These are phyloP conservation scores for Mycena rebaudengoi DNA, from an alignment of 768 basidiomycete species.

Conservation along the genomic window DNA sequence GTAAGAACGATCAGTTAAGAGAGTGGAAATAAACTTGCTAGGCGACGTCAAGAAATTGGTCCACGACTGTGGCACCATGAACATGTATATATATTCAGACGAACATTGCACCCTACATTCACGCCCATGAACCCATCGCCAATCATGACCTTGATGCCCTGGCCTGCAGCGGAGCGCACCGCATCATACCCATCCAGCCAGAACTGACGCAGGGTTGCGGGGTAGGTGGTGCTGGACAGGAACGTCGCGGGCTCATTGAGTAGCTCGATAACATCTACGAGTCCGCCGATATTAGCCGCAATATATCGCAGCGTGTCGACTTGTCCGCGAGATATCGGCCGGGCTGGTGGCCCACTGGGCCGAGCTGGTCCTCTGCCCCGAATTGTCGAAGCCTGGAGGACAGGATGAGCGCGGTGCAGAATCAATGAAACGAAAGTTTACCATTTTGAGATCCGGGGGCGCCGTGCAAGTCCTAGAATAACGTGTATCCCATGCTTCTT, in stretches of 20 bases:
- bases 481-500: conserved; percentile 67
- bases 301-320: conserved; percentile 67
- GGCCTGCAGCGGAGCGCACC: conserved; percentile 59
- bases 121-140: conserved; percentile 77
- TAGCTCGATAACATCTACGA: conserved; percentile 71
- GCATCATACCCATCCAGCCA: conserved; percentile 68
- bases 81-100: background rate
- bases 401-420: conserved; percentile 1
- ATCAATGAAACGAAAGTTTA: background rate
- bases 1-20: conserved; percentile 42
- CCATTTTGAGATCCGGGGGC: conserved; percentile 64
- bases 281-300: conserved; percentile 58
- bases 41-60: conserved; percentile 63
- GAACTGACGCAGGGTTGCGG: conserved; percentile 56
- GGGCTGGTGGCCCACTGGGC: conserved; percentile 66
- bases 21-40: conserved; percentile 2
- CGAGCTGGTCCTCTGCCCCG: conserved; percentile 65
- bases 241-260: conserved; percentile 77
- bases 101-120: conserved; percentile 41
- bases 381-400: conserved; percentile 71
- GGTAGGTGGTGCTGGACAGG: conserved; percentile 48
- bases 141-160: conserved; percentile 69
- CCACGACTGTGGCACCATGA: conserved; percentile 56
- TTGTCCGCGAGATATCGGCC: conserved; percentile 59
- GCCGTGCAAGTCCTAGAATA: conserved; percentile 81